These are phyloP conservation scores for Nitzschia sp. DNA, from an alignment of 108 stramenopile genomes.

Conservation along the genomic window DNA sequence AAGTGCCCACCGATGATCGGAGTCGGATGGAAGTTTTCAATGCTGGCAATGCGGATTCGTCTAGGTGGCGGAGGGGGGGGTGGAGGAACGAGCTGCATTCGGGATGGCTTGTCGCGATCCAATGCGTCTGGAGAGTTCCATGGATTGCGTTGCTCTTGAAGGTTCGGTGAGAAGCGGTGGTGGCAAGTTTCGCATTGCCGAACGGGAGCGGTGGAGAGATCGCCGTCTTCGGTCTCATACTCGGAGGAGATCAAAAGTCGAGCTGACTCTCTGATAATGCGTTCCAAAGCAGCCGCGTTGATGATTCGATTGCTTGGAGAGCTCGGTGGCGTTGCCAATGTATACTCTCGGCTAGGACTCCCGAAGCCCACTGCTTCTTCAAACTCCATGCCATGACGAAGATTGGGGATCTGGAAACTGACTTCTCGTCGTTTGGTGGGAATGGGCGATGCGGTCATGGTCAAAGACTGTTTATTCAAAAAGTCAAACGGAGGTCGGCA, in stretches of 20 bases:
- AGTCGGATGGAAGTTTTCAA: constrained; percentile 11
- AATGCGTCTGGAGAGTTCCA: neutral
- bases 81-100: neutral
- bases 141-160: neutral
- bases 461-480: too few species aligned
- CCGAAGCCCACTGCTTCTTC: too few species aligned
- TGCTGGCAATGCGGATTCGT: neutral
- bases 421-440: too few species aligned
- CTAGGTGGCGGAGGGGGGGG: neutral
- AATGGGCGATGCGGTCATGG: too few species aligned
- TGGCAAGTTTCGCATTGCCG: neutral
- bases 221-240: too few species aligned
- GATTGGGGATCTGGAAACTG: too few species aligned
- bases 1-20: neutral
- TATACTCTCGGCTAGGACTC: neutral
- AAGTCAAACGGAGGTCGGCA: too few species aligned
- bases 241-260: too few species aligned
- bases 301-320: neutral
- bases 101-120: neutral
- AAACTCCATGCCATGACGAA: too few species aligned
- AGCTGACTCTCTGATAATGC: neutral
- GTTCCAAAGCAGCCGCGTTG: neutral
- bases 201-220: neutral
- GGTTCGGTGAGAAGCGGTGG: too few species aligned
- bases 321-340: neutral